Base-by-base conservation (phyloP, 352 stramenopile genomes). In the Globisporangium splendens region DNA sequence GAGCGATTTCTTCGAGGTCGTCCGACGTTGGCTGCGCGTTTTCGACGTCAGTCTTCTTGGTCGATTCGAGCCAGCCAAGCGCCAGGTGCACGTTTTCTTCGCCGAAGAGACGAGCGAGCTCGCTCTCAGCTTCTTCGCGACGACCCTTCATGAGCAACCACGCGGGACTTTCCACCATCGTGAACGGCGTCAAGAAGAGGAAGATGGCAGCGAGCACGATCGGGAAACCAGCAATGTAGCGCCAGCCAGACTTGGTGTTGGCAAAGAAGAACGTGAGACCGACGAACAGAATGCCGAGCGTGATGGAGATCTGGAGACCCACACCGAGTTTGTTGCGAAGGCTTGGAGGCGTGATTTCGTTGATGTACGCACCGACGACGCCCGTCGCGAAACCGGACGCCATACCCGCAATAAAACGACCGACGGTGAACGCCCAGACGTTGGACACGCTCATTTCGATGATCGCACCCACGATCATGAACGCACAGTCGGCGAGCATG, bases 211-310 rank as follows among this genome's bases (percentile, higher is more conserved):
- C 76, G 28, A 74, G 46, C 21, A 81, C 43, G 12, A 77, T 55
- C 21, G 74, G 76, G 24, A 79, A 80, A 0, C 58, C 73, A 2
- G 72, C 70, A 17, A 86, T 83, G 38, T 76, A 77, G 15, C 82
- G 68, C 79, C 79, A 89, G n/a, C 79, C 75, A 4, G 18, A 54
- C 38, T 66, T 68, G 0, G 70, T 78, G 50, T 79, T 69, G 10
- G 73, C 68, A 49, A 86, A 74, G 61, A 78, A 85, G 47, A 80
- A 85, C 11, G 79, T 70, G 42, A 70, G 69, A 0, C 59, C 65
- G 18, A 80, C 69, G 14, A 86, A 33, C 7, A 86, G 44, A 35
- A 83, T 68, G 17, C 77, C 76, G 8, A 86, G 28, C 0, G 66
- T 69, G 48, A 89, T 70, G 13, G 63, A 62, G 24, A 86, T 75